Evolutionary conservation across 306 rosid genomes (phyloP), one percentile per base, ranked within the genome.

Genomic region (Lathyrus oleraceus): DNA sequence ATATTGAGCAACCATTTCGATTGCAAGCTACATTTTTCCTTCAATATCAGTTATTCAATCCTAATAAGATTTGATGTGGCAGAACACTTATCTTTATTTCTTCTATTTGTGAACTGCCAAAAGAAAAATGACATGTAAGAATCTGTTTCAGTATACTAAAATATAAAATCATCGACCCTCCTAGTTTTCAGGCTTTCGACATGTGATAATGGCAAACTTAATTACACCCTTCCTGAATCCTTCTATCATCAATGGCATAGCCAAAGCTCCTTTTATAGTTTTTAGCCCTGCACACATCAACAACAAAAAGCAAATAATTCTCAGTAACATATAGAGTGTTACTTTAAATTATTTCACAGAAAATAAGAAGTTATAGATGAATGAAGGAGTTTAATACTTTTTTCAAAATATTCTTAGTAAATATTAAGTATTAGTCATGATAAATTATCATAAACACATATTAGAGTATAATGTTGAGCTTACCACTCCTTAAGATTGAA

Each of bases 171-270:
- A 19, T 44, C 28, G 15, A 32, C 66, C 73, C 51, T 38, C 52
- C 47, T 17, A 10, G 40, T 56, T 75, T 53, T 76, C 62, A 4
- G 90, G 94, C 80, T 90, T 93, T 70, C 83, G 81, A 73, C 97
- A 90, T 0, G 97, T 87, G 65, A 93, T 84, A 17, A 93, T 82
- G 48, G 94, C 79, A 82, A 83, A 94, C 69, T 90, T 94, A 17
- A 94, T 94, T 0, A 94, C 67, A 73, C 65, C 92, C 73, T 88
- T 94, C 78, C 83, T 81, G 90, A 27, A 93, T 74, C 98, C 98
- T 79, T 88, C 78, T 6, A 85, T 94, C 98, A 94, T 94, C 84
- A 78, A 74, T 11, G 98, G 96, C 96, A 94, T 87, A n/a, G 91
- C 98, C 63, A 90, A 59, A 5, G 98, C 98, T 81, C 98, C 96